Base-by-base conservation (phyloP, 306 rosid species). In the Cicer pinnatifidum region DNA sequence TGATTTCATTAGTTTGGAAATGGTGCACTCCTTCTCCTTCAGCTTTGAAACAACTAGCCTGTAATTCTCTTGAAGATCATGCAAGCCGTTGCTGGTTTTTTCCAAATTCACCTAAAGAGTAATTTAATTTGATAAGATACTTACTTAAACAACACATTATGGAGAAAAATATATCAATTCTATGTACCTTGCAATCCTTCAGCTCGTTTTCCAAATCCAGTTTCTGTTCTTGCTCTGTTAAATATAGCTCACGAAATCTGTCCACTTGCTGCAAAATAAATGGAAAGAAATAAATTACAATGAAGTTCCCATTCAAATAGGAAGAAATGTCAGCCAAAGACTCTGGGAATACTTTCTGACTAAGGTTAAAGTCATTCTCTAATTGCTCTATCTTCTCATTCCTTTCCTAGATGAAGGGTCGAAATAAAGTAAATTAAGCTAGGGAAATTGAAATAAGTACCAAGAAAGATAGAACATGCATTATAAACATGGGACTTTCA, bases 221-320 rank as follows among this genome's bases (percentile, higher is more conserved):
- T 81, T 86, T 93, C 82, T 85, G 88, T 73, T 93, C 97, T 86
- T 89, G 91, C 78, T 93, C 97, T 6, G 77, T 69, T 47, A 84
- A 74, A 82, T 91, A 93, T 15, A 86, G 97, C 80, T 89, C 93
- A 13, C 85, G 90, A 59, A 89, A 91, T 62, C 20, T 85, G 4
- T 88, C 88, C 69, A 82, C 92, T 93, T 93, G 78, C 98, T 93
- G 84, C 69, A 91, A 52, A 67, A 82, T 48, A 39, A 38, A 66
- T n/a, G 17, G 63, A 69, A 80, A 76, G 67, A 61, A 75, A 61
- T 17, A 50, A 33, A 45, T 65, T 46, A 67, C 23, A 11, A 48
- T 40, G 38, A 43, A 48, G 16, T 79, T 48, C 28, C 35, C 45
- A 40, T 33, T 47, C 44, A 17, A 70, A 23, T 11, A 59, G 39